Evolutionary conservation across 352 stramenopile species (phyloP).

Genomic region (Aphanomyces invadans): DNA sequence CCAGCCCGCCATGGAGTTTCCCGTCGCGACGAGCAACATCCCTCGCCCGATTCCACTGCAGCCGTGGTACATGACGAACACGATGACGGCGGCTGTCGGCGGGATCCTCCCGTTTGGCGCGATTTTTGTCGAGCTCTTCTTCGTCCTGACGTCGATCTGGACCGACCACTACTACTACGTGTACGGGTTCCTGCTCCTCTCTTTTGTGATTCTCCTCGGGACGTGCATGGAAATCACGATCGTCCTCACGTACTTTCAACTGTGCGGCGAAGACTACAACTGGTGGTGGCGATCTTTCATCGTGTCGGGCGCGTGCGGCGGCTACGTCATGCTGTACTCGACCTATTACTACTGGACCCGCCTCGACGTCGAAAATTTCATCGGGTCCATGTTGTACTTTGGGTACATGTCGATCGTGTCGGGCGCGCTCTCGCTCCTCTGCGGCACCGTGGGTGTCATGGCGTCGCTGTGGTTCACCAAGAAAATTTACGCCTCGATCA

Average conservation of each 20-base stretch:
- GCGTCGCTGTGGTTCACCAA: conserved; percentile 97
- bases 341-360: conserved; percentile 96
- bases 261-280: conserved; percentile 99
- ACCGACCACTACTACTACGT: conserved; percentile 99
- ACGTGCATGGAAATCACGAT: conserved; percentile 99
- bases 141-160: conserved; percentile 98
- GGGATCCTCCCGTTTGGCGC: conserved; percentile 98
- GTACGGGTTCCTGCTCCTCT: conserved; percentile 98
- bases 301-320: conserved; percentile 92
- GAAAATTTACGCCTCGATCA: conserved; percentile 97
- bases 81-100: conserved; percentile 89
- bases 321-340: conserved; percentile 99
- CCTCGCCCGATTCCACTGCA: conserved; percentile 96
- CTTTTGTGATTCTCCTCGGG: conserved; percentile 97
- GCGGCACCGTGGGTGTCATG: conserved; percentile 93
- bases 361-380: conserved; percentile 92
- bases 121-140: conserved; percentile 99
- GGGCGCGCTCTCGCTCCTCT: conserved; percentile 93
- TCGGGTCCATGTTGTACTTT: conserved; percentile 92
- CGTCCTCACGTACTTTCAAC: conserved; percentile 99
- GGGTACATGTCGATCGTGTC: conserved; percentile 99
- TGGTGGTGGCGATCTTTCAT: conserved; percentile 99
- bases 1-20: conserved; percentile 89
- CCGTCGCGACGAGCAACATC: conserved; percentile 97
- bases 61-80: conserved; percentile 97